Evolutionary conservation across 2,329 filamentous ascomycete species (phyloP).

Genomic region (Talaromyces piceae): DNA sequence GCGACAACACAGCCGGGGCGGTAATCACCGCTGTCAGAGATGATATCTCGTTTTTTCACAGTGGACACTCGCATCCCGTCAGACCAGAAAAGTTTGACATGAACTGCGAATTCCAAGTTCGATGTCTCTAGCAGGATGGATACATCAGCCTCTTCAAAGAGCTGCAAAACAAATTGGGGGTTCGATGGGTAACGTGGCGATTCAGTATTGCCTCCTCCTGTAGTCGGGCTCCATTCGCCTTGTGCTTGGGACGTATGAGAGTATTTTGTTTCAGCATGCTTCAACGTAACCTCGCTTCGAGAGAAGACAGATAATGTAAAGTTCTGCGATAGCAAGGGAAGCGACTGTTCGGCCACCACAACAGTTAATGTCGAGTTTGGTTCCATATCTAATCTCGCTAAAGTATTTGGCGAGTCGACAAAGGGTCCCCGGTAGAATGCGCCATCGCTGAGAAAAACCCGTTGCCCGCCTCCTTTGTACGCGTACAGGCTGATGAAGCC

Average conservation of each 20-base stretch:
- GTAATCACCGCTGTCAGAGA: constrained; percentile 82
- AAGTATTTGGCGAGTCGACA: constrained; percentile 86
- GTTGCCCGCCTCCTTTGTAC: constrained; percentile 62
- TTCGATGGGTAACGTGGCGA: constrained; percentile 73
- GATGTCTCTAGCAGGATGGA: constrained; percentile 67
- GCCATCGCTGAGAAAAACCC: constrained; percentile 67
- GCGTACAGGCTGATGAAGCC: constrained; percentile 86
- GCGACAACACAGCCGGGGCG: constrained; percentile 69
- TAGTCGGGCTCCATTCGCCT: constrained; percentile 68
- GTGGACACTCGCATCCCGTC: constrained; percentile 62
- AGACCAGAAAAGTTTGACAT: constrained; percentile 78
- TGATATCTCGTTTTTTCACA: constrained; percentile 66
- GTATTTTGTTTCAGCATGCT: constrained; percentile 56
- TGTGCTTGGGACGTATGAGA: constrained; percentile 50
- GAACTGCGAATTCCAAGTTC: constrained; percentile 62
- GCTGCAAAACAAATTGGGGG: constrained; percentile 67
- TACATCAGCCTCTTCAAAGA: constrained; percentile 54
- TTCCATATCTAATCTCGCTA: constrained; percentile 65
- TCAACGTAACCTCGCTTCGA: constrained; percentile 52
- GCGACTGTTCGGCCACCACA: constrained; percentile 69
- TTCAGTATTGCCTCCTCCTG: constrained; percentile 76
- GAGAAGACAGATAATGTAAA: constrained; percentile 86
- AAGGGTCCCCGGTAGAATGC: constrained; percentile 71
- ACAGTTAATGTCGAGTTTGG: constrained; percentile 49
- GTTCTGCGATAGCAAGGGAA: constrained; percentile 66